These are phyloP conservation scores for Leccinum ochraceum DNA, from an alignment of 768 basidiomycete genomes.

Conservation along the genomic window DNA sequence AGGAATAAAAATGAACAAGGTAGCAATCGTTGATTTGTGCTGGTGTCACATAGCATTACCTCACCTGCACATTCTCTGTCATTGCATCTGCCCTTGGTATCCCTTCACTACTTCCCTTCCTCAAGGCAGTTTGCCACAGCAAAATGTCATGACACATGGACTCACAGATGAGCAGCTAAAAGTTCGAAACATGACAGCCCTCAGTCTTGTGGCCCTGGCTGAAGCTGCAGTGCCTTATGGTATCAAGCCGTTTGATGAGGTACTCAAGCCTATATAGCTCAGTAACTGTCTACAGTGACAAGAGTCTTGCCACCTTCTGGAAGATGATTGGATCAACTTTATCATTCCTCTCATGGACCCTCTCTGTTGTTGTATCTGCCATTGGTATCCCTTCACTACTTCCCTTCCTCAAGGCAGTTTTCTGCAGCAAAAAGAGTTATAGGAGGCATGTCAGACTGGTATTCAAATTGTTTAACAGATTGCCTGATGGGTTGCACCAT, in stretches of 20 bases:
- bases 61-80: too few relatives aligned
- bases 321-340: constrained; percentile 73
- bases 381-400: constrained; percentile 97
- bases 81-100: constrained; percentile 86
- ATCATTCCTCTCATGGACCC: constrained; percentile 67
- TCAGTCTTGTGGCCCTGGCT: constrained; percentile 85
- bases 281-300: constrained; percentile 68
- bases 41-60: too few relatives aligned
- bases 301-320: constrained; percentile 73
- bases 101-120: constrained; percentile 94
- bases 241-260: constrained; percentile 98
- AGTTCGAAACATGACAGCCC: constrained; percentile 77
- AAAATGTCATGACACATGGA: constrained; percentile 99
- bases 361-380: constrained; percentile 98
- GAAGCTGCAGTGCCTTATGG: constrained; percentile 98
- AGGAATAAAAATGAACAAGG: too few relatives aligned
- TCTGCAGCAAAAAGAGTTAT: constrained; percentile 95
- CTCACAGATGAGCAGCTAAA: constrained; percentile 80
- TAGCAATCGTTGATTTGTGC: too few relatives aligned
- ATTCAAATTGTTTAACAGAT: constrained; percentile 99
- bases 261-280: constrained; percentile 78
- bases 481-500: constrained; percentile 99
- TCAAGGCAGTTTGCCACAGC: constrained; percentile 69
- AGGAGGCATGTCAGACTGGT: constrained; percentile 99
- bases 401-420: constrained; percentile 98